phyloP scores from a whole-genome alignment of 305 asterid genomes.

The Fraxinus nigra region DNA sequence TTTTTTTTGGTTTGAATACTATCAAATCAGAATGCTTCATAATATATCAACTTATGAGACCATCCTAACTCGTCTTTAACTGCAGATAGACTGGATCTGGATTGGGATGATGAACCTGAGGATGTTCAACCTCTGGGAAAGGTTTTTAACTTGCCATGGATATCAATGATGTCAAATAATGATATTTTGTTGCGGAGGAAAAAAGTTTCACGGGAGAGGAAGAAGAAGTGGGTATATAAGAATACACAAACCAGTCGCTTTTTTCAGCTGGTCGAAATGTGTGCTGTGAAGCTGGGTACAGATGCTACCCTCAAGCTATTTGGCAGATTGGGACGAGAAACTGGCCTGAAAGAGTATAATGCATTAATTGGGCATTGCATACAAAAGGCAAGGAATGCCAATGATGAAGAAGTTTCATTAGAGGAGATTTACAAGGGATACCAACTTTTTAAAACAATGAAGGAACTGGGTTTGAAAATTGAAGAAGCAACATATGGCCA shows the following conservation, averaged over 20 bases:
- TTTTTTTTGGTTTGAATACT: not conserved
- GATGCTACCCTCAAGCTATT: slow-evolving; percentile 46
- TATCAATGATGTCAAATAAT: slow-evolving; percentile 26
- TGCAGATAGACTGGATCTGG: slow-evolving; percentile 51
- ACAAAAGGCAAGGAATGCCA: slow-evolving; percentile 53
- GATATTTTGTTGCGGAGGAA: slow-evolving; percentile 42
- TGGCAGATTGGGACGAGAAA: slow-evolving; percentile 56
- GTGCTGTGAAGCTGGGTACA: slow-evolving; percentile 61
- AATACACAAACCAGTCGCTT: slow-evolving; percentile 32
- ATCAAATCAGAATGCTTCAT: slow-evolving; percentile 5
- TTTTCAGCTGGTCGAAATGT: slow-evolving; percentile 37
- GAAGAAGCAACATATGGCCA: slow-evolving; percentile 64
- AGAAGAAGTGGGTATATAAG: slow-evolving; percentile 51
- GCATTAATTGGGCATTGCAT: slow-evolving; percentile 50
- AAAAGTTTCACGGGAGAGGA: slow-evolving; percentile 54
- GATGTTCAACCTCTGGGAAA: slow-evolving; percentile 8
- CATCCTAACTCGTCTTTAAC: slow-evolving; percentile 22
- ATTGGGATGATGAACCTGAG: slow-evolving; percentile 43
- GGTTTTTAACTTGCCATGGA: slow-evolving; percentile 43
- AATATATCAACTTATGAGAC: slow-evolving; percentile 12
- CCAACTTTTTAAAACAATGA: slow-evolving; percentile 47
- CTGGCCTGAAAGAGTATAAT: slow-evolving; percentile 62
- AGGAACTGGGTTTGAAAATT: slow-evolving; percentile 63
- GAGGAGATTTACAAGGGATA: slow-evolving; percentile 56
- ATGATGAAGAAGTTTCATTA: slow-evolving; percentile 59